Base-by-base conservation (phyloP, 306 rosid genomes). In the Trifolium fragiferum region DNA sequence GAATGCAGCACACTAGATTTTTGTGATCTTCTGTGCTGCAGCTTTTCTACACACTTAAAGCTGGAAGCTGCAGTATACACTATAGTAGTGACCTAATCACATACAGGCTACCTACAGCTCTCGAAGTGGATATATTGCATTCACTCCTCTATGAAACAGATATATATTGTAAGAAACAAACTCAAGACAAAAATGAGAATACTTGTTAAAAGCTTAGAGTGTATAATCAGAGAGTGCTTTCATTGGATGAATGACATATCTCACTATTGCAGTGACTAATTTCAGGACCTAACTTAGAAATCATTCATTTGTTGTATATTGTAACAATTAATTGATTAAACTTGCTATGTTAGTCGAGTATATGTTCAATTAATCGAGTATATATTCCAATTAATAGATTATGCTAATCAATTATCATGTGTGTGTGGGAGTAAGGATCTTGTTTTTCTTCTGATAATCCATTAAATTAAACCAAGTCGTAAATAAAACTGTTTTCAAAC, bases 1-100 rank as follows among this genome's bases (percentile, higher is more conserved):
- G 37, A 66, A 76, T 47, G 49, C 0, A 10, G 65, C n/a, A 57
- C 38, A 23, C 32, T 79, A n/a, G 80, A 76, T 15, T 62, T 61
- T 12, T 75, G 30, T 54, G 68, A 65, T 32, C 53, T 50, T 79
- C 32, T 20, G 16, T 44, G 6, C 43, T 15, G 54, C 63, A 65
- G 67, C 12, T 15, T 61, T 54, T 46, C 5, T 78, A 49, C 32
- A 4, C 53, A 25, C 46, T 57, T 57, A 14, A 35, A 21, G 18
- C 59, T 43, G 21, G 54, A 69, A 32, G 14, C 41, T 51, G 44
- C 12, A 10, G 46, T 9, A 10, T 10, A 41, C 46, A 41, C 10
- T 41, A 41, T 41, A 41, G 5, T 10, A 41, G 14, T 41, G 46
- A 10, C 50, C 47, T 4, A 44, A 7, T 44, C 50, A 13, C 50